Evolutionary conservation across 2,329 filamentous ascomycete species (phyloP).

Genomic region (Aspergillus pseudoterreus): DNA sequence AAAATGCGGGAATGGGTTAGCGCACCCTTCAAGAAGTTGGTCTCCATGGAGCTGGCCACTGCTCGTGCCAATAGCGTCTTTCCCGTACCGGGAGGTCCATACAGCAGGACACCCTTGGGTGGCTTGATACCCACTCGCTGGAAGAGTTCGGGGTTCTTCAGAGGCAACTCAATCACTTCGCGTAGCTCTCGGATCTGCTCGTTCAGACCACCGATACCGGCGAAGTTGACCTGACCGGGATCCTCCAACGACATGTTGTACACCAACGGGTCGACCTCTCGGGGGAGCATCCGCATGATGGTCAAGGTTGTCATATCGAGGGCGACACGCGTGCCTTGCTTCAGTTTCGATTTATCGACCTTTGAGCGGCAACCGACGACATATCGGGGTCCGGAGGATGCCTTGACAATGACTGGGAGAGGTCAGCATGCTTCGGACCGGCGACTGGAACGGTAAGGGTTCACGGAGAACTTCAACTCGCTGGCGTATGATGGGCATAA

Average conservation of each 20-base stretch:
- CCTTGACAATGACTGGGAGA: slow-evolving; percentile 86
- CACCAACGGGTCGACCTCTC: slow-evolving; percentile 95
- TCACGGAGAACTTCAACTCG: too few species aligned
- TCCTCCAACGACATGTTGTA: slow-evolving; percentile 99
- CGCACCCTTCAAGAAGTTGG: slow-evolving; percentile 92
- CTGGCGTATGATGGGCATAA: background rate
- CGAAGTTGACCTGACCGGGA: slow-evolving; percentile 95
- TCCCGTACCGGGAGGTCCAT: slow-evolving; percentile 93
- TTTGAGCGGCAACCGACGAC: slow-evolving; percentile 98
- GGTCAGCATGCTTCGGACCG: slow-evolving; percentile 14
- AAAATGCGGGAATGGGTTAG: slow-evolving; percentile 12
- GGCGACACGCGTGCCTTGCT: slow-evolving; percentile 95
- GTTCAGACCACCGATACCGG: slow-evolving; percentile 93
- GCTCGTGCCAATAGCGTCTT: slow-evolving; percentile 94
- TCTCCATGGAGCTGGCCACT: slow-evolving; percentile 93
- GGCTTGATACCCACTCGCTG: slow-evolving; percentile 96
- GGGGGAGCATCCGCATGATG: slow-evolving; percentile 99
- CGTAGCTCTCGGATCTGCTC: slow-evolving; percentile 96
- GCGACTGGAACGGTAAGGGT: too few species aligned
- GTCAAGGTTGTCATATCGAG: slow-evolving; percentile 99
- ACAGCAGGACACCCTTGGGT: slow-evolving; percentile 93
- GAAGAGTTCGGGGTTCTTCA: slow-evolving; percentile 99
- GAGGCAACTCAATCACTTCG: slow-evolving; percentile 94
- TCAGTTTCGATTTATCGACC: slow-evolving; percentile 94
- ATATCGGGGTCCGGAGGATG: slow-evolving; percentile 93